phyloP scores from a whole-genome alignment of 768 basidiomycete species.

The Panellus pusillus region DNA sequence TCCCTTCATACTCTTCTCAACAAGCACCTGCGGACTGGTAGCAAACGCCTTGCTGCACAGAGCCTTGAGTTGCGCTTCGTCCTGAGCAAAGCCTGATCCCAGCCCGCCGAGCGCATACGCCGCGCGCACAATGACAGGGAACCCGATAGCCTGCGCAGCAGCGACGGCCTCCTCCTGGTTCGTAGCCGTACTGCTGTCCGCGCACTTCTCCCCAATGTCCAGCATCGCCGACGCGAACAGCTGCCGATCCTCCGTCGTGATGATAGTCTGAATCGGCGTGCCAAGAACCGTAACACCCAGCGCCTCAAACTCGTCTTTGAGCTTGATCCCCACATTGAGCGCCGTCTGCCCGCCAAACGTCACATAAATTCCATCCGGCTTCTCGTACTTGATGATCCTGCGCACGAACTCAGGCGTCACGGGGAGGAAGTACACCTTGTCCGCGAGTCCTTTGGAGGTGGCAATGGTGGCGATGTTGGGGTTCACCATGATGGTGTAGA shows the following conservation, averaged over 20 bases:
- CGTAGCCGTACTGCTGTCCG: conserved; percentile 86
- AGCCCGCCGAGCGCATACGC: conserved; percentile 96
- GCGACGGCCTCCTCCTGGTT: conserved; percentile 78
- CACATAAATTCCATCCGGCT: conserved; percentile 98
- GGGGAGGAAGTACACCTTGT: conserved; percentile 99
- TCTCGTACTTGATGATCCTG: conserved; percentile 98
- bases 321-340: conserved; percentile 92
- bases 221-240: conserved; percentile 93
- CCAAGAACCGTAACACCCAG: conserved; percentile 93
- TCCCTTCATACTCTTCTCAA: conserved; percentile 99
- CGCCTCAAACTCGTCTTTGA: conserved; percentile 92
- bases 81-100: conserved; percentile 94
- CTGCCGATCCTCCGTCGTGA: conserved; percentile 95
- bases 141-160: conserved; percentile 85
- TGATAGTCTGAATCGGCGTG: conserved; percentile 96
- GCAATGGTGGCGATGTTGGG: conserved; percentile 99
- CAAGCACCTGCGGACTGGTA: conserved; percentile 96
- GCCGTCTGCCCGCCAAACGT: conserved; percentile 99
- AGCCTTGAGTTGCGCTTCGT: conserved; percentile 85
- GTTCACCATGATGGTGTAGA: conserved; percentile 98
- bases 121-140: conserved; percentile 94
- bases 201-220: conserved; percentile 94
- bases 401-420: conserved; percentile 97
- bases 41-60: conserved; percentile 95
- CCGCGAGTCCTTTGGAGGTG: conserved; percentile 94